These are phyloP conservation scores for Coemansia sp. DNA, from an alignment of 192 early-diverging fungal species.

Conservation along the genomic window DNA sequence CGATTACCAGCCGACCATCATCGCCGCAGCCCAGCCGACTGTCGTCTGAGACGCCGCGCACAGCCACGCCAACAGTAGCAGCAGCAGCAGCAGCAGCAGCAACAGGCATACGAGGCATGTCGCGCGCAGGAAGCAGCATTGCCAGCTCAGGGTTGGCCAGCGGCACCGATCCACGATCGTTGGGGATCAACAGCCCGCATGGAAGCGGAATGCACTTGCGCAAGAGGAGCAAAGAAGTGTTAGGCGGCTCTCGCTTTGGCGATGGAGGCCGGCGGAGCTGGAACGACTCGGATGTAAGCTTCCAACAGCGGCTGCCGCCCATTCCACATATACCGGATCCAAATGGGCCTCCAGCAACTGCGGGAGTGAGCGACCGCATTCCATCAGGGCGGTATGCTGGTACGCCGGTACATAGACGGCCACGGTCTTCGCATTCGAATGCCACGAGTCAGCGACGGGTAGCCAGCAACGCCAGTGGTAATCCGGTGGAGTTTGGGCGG, in stretches of 20 bases:
- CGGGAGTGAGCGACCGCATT: slow-evolving; percentile 8
- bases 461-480: slow-evolving; percentile 23
- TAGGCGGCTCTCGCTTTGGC: slow-evolving; percentile 13
- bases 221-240: slow-evolving; percentile 42
- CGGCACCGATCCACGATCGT: slow-evolving; percentile 28
- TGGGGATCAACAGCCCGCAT: slow-evolving; percentile 22
- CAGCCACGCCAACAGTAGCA: not conserved
- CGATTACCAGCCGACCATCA: not conserved
- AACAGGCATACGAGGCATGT: not conserved
- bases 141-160: slow-evolving; percentile 13
- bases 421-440: slow-evolving; percentile 47
- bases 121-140: slow-evolving; percentile 5
- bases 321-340: slow-evolving; percentile 12
- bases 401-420: slow-evolving; percentile 25
- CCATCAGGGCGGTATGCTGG: slow-evolving; percentile 11
- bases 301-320: slow-evolving; percentile 18
- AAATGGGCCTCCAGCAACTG: slow-evolving; percentile 14
- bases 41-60: slow-evolving; percentile 6
- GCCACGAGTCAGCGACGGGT: slow-evolving; percentile 24
- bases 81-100: not conserved
- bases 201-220: slow-evolving; percentile 26
- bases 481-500: slow-evolving; percentile 22
- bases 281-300: slow-evolving; percentile 31
- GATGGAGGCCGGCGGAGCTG: slow-evolving; percentile 33
- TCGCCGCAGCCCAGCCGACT: slow-evolving; percentile 10